These are phyloP conservation scores for Gossypium stocksii DNA, from an alignment of 345 rosid species.

Conservation along the genomic window DNA sequence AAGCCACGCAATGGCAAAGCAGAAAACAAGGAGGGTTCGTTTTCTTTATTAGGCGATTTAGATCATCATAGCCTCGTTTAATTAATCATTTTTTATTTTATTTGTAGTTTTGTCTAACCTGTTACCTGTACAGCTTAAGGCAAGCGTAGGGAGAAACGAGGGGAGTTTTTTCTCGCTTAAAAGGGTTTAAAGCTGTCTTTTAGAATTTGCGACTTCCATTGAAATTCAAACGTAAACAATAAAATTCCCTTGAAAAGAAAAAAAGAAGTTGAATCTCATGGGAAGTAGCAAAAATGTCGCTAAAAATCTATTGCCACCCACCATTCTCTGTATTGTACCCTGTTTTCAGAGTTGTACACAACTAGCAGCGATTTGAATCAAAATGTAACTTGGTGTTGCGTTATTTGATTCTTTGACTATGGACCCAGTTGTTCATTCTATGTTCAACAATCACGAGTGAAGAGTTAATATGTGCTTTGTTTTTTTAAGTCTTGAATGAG, in stretches of 20 bases:
- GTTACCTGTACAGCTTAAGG: not conserved
- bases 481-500: too few species aligned
- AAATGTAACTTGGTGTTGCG: not conserved
- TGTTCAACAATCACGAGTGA: not conserved
- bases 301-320: not conserved
- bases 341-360: not conserved
- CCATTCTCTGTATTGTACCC: constrained; percentile 5
- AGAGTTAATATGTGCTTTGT: too few species aligned
- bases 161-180: not conserved
- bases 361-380: not conserved
- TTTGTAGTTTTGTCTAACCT: not conserved
- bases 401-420: not conserved
- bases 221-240: not conserved
- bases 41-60: constrained; percentile 18
- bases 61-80: constrained; percentile 22
- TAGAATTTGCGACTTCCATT: constrained; percentile 4
- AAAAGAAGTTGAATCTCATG: not conserved
- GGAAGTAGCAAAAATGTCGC: constrained; percentile 11
- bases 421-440: not conserved
- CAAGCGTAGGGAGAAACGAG: not conserved
- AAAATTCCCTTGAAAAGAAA: not conserved
- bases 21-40: constrained; percentile 39
- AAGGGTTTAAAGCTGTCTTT: not conserved
- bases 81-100: not conserved
- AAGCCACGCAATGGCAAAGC: constrained; percentile 22